Evolutionary conservation across 2,329 filamentous ascomycete species (phyloP).

Genomic region (Aspergillus candidus): DNA sequence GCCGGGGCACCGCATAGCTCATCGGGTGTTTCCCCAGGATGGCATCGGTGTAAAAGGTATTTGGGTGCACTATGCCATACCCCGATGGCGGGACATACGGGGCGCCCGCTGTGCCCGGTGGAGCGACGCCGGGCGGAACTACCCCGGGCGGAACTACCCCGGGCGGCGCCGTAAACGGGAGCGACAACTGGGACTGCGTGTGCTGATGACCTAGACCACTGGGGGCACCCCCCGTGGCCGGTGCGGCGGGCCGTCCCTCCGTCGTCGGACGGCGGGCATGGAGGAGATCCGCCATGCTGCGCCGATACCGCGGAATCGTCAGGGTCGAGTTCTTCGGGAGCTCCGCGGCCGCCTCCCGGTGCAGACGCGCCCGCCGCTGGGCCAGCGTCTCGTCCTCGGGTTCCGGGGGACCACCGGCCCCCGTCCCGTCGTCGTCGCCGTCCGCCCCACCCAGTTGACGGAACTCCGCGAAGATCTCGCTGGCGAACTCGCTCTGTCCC

Average conservation of each 20-base stretch:
- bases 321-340: slow-evolving; percentile 11
- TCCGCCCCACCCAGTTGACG: slow-evolving; percentile 23
- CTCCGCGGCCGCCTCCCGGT: slow-evolving; percentile 32
- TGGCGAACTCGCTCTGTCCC: slow-evolving; percentile 38
- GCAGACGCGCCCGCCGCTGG: slow-evolving; percentile 41
- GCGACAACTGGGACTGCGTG: slow-evolving; percentile 10
- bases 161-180: no score
- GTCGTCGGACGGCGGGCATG: slow-evolving; percentile 46
- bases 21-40: slow-evolving; percentile 23
- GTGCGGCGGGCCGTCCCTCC: slow-evolving; percentile 22
- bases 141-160: slow-evolving; percentile 1
- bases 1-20: slow-evolving; percentile 21
- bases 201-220: slow-evolving; percentile 14
- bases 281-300: slow-evolving; percentile 47
- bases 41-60: slow-evolving; percentile 24
- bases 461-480: slow-evolving; percentile 39
- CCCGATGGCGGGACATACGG: slow-evolving; percentile 19
- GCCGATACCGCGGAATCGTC: slow-evolving; percentile 30
- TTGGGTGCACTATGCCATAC: slow-evolving; percentile 20
- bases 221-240: slow-evolving; percentile 20
- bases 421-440: slow-evolving; percentile 16
- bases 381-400: slow-evolving; percentile 42
- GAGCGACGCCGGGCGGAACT: not conserved
- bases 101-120: slow-evolving; percentile 12
- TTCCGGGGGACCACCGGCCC: slow-evolving; percentile 10